Evolutionary conservation across 2,329 filamentous ascomycete genomes (phyloP), one percentile per base, ranked within the genome.

Genomic region (Nothophoma quercina): DNA sequence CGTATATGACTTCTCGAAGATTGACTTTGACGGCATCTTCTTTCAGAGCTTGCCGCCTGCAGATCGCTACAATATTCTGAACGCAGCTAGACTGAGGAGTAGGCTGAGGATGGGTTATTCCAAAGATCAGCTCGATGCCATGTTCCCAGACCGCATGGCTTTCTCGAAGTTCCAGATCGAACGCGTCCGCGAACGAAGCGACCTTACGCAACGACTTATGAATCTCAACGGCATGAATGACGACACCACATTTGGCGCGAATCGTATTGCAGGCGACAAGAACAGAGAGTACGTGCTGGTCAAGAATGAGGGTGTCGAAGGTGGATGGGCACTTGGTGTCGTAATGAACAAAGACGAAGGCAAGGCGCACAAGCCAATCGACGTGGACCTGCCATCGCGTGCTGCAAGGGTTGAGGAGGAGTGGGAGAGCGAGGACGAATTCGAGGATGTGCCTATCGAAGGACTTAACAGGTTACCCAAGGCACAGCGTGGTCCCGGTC

Each of bases 101-200:
- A 84, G 95, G 45, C 80, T 99, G 67, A 86, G 95, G 70, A 96
- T 99, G 93, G 95, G 95, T 0, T 85, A 96, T 65, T 96, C 91
- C 50, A 98, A 98, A 74, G 93, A 99, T 60, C 95, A 99, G 75
- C 77, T 99, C 12, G 93, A 98, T 62, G 85, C 83, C 36, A 99
- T 99, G 95, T 99, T 99, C 71, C 93, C 95, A 0, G 89, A 99
- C 71, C 86, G 95, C 21, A 97, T 99, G 92, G 95, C 89, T 0
- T 99, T 99, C 69, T 97, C 93, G 1, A 88, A 83, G 56, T 99
- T 99, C 68, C 95, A 99, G 74, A 96, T 99, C 51, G 95, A 98
- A 70, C 83, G 95, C 51, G 96, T 98, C 9, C 86, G 84, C 62
- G 93, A 99, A 76, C 83, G 96, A 41, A 99, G 99, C 67, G 90